A percentile compares a stretch with the other conserved stretches of the same genome.
Conservation (phyloP, 257 asterid species). For the Knoxia roxburghii region DNA sequence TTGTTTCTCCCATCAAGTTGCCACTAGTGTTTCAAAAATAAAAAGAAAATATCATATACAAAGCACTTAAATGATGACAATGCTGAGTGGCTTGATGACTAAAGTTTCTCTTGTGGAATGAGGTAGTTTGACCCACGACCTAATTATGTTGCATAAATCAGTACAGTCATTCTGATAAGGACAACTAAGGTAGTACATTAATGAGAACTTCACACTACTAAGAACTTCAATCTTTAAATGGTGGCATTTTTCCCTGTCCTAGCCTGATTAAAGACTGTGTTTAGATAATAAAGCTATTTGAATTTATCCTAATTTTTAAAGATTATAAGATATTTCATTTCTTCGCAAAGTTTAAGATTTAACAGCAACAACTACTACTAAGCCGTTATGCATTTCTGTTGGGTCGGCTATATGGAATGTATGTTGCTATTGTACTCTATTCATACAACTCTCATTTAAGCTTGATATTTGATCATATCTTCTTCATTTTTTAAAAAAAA, state of each 20-base stretch:
- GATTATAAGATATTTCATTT: no score
- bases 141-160: neutral
- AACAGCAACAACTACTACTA: no score
- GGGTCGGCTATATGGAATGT: no score
- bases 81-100: neutral
- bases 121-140: neutral
- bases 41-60: neutral
- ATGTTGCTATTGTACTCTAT: no score
- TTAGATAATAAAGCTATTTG: neutral
- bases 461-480: no score
- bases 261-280: neutral
- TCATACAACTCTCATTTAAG: no score
- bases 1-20: neutral
- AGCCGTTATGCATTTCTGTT: no score
- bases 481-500: no score
- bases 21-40: neutral
- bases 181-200: neutral
- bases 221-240: neutral
- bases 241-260: neutral
- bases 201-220: no score
- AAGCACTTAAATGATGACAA: neutral
- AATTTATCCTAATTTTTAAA: no score
- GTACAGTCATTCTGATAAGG: neutral
- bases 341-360: neutral
- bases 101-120: neutral